Evolutionary conservation across 1,284 basidiomycete genomes (phyloP), one percentile per base, ranked within the genome.

Genomic region (Agroathelia rolfsii): DNA sequence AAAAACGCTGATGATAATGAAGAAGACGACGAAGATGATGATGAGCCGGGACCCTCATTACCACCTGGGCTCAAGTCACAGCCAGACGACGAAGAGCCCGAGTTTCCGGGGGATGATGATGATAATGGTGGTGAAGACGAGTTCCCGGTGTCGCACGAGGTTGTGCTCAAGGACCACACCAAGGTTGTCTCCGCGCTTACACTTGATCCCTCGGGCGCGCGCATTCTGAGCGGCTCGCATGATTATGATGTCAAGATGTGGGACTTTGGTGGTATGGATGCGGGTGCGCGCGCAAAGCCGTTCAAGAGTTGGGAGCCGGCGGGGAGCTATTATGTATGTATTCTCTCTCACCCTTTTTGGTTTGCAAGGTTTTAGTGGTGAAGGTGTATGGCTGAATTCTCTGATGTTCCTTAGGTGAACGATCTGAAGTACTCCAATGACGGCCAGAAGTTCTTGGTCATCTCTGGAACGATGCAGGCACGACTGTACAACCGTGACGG

Each of bases 211-310:
- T 86, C 92, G 9, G 95, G 95, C 29, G 89, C 93, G 3, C 77
- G 95, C 18, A 63, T 99, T 18, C 64, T 87, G 5, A 87, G 89
- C 2, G 95, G 95, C 7, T 86, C 85, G 11, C 84, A 96, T 57
- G 95, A 99, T 59, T 97, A 97, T 51, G 88, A 94, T 56, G 82
- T 86, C 58, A 97, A 97, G 58, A 59, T 98, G 33, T 99, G 93
- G 93, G 95, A 99, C 58, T 98, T 98, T 60, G 95, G 94, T 48
- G 95, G 95, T 5, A 98, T 99, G 94, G 84, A 86, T 47, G 62
- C 69, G 42, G 45, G 46, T 2, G 59, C 49, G 6, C 71, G 84
- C 48, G 73, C 76, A 55, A 85, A 86, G 52, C 93, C 95, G 10
- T 98, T 98, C 72, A 87, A 90, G 60, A 85, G 74, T 42, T 97